phyloP scores from a whole-genome alignment of 305 asterid genomes.

The Stenogyne calaminthoides region DNA sequence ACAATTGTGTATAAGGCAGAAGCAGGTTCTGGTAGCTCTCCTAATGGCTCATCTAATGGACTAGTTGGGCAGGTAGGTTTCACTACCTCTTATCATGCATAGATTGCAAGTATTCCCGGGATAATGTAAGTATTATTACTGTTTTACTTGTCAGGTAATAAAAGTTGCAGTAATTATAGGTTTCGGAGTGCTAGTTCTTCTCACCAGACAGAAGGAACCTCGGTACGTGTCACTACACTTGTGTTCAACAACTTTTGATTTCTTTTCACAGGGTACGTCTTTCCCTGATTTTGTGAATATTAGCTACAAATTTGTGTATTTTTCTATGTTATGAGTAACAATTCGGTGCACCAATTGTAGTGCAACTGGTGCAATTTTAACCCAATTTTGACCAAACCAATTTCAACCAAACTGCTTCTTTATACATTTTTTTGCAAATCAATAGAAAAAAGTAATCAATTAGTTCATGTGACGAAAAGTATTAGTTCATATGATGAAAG shows the following conservation, averaged over 20 bases:
- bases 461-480: too few species aligned
- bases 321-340: neutral
- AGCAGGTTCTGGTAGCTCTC: constrained; percentile 48
- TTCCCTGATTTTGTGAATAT: neutral
- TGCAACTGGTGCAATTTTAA: too few species aligned
- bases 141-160: constrained; percentile 50
- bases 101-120: too few species aligned
- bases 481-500: too few species aligned
- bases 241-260: neutral
- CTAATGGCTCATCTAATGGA: constrained; percentile 54
- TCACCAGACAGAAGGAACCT: constrained; percentile 82
- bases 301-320: neutral
- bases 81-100: neutral
- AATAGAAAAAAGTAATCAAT: too few species aligned
- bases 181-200: constrained; percentile 75
- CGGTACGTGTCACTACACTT: constrained; percentile 41
- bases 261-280: neutral
- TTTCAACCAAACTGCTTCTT: too few species aligned
- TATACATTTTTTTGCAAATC: too few species aligned
- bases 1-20: constrained; percentile 25
- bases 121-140: neutral
- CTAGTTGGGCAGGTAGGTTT: constrained; percentile 62
- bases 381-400: too few species aligned
- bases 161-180: constrained; percentile 70
- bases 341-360: too few species aligned